Percentiles rank a stretch among this genome's conserved stretches.
Evolutionary conservation across 257 asterid species (phyloP).

Genomic region (Fraxinus excelsior): DNA sequence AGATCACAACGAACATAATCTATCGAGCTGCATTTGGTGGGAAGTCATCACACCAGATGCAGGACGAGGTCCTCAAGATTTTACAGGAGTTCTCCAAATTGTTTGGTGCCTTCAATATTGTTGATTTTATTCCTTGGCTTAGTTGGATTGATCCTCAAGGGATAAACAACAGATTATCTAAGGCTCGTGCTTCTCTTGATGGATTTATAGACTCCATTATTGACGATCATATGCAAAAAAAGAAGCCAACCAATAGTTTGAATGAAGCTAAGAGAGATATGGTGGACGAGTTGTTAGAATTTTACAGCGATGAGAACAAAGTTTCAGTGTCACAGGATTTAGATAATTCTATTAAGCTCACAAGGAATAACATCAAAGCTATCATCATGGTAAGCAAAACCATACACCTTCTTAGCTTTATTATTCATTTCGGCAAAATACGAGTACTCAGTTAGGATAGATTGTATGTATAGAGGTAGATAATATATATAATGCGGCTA

Average conservation of each 20-base stretch:
- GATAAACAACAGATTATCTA: constrained; percentile 39
- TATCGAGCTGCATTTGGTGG: constrained; percentile 88
- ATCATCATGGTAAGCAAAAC: constrained; percentile 70
- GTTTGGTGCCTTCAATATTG: constrained; percentile 73
- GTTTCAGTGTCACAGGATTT: constrained; percentile 58
- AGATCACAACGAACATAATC: constrained; percentile 63
- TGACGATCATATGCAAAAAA: constrained; percentile 64
- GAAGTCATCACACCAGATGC: constrained; percentile 50
- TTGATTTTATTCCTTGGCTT: constrained; percentile 72
- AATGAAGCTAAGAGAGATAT: constrained; percentile 42
- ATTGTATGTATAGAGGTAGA: too few relatives aligned
- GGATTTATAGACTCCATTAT: constrained; percentile 70
- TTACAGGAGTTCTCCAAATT: constrained; percentile 75
- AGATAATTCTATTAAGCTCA: constrained; percentile 61
- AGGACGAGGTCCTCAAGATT: constrained; percentile 64
- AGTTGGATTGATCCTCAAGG: constrained; percentile 76
- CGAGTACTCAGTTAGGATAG: too few relatives aligned
- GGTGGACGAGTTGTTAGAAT: constrained; percentile 84
- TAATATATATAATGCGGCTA: too few relatives aligned
- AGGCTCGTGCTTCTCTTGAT: constrained; percentile 71
- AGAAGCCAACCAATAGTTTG: constrained; percentile 17
- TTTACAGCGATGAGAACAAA: constrained; percentile 51
- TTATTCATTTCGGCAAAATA: too few relatives aligned
- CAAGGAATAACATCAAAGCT: constrained; percentile 75
- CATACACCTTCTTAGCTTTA: too few relatives aligned